These are phyloP conservation scores for Colletotrichum costaricense DNA, from an alignment of 2,329 filamentous ascomycete species.

Conservation along the genomic window DNA sequence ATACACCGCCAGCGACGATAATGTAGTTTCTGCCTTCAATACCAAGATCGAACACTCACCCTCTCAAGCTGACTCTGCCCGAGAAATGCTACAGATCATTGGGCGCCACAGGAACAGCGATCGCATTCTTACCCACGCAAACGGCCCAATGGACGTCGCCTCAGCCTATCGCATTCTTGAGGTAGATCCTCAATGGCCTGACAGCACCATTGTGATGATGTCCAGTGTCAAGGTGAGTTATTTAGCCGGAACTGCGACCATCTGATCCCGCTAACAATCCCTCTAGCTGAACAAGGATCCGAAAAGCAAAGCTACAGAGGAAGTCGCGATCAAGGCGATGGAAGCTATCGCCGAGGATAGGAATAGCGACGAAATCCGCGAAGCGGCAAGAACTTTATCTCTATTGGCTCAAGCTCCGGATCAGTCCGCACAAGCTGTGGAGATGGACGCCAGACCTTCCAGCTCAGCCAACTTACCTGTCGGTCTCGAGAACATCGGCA, in stretches of 20 bases:
- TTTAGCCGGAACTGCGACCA: background rate
- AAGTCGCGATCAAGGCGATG: constrained; percentile 22
- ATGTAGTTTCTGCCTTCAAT: constrained; percentile 37
- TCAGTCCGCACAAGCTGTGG: background rate
- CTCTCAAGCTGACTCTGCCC: constrained; percentile 36
- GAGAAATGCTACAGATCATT: constrained; percentile 39
- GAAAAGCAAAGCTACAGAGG: constrained; percentile 11
- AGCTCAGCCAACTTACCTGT: constrained; percentile 71
- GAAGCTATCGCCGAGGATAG: constrained; percentile 19
- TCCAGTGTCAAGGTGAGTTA: constrained; percentile 26
- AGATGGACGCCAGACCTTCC: background rate
- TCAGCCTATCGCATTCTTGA: constrained; percentile 29
- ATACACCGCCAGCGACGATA: constrained; percentile 35
- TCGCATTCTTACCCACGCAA: constrained; percentile 18
- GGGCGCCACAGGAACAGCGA: constrained; percentile 32
- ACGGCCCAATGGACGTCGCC: constrained; percentile 24
- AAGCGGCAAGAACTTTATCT: background rate
- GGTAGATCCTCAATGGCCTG: constrained; percentile 15
- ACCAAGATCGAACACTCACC: constrained; percentile 38
- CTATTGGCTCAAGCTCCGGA: background rate
- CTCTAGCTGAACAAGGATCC: constrained; percentile 22
- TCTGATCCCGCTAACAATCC: background rate
- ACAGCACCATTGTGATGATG: constrained; percentile 26
- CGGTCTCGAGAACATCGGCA: constrained; percentile 92
- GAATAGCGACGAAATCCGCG: constrained; percentile 18